Evolutionary conservation across 78 protist genomes (phyloP), one percentile per base, ranked within the genome.

Genomic region (slime mould (Dictyostelium discoideum)): DNA sequence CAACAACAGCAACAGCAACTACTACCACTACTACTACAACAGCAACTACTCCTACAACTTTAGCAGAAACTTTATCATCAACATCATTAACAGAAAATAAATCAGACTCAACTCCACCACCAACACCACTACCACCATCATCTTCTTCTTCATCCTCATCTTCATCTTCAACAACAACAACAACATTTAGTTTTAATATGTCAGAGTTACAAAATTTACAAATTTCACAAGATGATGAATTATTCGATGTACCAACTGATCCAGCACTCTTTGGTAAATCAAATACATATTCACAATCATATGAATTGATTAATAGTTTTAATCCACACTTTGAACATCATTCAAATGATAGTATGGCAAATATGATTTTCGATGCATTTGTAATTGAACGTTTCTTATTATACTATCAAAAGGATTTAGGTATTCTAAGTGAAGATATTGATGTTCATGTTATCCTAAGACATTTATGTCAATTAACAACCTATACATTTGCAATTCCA

Each of bases 401-500:
- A 3, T 14, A 39, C 3, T 77, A 72, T 73, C 76, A 73, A 42
- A 63, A 82, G 18, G 74, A 63, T 22, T 50, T 90, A 4, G 88
- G 88, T 20, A 73, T 90, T 5, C 22, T n/a, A 2, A 69, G 50
- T 32, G 39, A 57, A 10, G 95, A 90, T 54, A 11, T 32, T 2
- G 57, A 24, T n/a, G 46, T 90, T 2, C 3, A 4, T 3, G 74
- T 39, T 0, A 18, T 90, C 16, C 73, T 90, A 6, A 82, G 85
- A 78, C 95, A 90, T 90, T 46, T 90, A 5, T 90, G 95, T 39
- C 95, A 90, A 69, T 67, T 90, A 11, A 69, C 95, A 26, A 50
- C 95, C 0, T 90, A 90, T 54, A 82, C 72, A 10, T 90, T 46
- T 44, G 74, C 88, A 3, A 80, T 82, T 20, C 88, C 95, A 14